Evolutionary conservation across 208 protist species (phyloP).

Genomic region (Leishmania mexicana): DNA sequence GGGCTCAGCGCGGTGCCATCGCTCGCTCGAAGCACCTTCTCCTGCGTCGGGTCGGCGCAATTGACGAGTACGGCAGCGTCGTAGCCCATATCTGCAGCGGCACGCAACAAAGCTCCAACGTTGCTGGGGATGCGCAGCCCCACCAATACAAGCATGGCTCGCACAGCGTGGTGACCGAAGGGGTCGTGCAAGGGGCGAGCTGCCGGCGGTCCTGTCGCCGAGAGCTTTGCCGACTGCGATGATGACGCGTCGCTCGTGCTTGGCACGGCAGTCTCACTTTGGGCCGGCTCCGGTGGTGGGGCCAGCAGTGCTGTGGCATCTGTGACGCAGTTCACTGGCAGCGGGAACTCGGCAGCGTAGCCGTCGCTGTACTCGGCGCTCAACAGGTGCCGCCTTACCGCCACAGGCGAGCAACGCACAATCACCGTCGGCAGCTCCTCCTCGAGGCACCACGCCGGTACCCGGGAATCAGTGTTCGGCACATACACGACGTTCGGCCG

Average conservation of each 20-base stretch:
- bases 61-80: slow-evolving; percentile 69
- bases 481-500: slow-evolving; percentile 81
- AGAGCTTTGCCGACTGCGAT: background rate
- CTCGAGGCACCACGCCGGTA: slow-evolving; percentile 74
- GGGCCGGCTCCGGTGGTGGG: background rate
- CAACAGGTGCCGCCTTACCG: slow-evolving; percentile 68
- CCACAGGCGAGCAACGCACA: slow-evolving; percentile 71
- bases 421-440: slow-evolving; percentile 65
- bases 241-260: background rate
- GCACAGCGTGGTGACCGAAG: slow-evolving; percentile 22
- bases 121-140: slow-evolving; percentile 89
- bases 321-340: slow-evolving; percentile 17
- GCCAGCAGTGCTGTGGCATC: slow-evolving; percentile 6
- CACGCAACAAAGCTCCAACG: slow-evolving; percentile 70
- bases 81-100: slow-evolving; percentile 78
- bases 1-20: slow-evolving; percentile 69
- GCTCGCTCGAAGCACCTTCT: slow-evolving; percentile 88
- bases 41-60: slow-evolving; percentile 73
- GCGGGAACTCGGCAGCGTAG: slow-evolving; percentile 83
- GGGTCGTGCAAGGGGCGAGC: slow-evolving; percentile 8
- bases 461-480: slow-evolving; percentile 46
- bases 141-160: slow-evolving; percentile 73
- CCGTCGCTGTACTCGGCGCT: slow-evolving; percentile 81
- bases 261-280: background rate
- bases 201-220: background rate